Evolutionary conservation across 2,329 filamentous ascomycete species (phyloP), one percentile per base, ranked within the genome.

Genomic region (Tolypocladium ovalisporum): DNA sequence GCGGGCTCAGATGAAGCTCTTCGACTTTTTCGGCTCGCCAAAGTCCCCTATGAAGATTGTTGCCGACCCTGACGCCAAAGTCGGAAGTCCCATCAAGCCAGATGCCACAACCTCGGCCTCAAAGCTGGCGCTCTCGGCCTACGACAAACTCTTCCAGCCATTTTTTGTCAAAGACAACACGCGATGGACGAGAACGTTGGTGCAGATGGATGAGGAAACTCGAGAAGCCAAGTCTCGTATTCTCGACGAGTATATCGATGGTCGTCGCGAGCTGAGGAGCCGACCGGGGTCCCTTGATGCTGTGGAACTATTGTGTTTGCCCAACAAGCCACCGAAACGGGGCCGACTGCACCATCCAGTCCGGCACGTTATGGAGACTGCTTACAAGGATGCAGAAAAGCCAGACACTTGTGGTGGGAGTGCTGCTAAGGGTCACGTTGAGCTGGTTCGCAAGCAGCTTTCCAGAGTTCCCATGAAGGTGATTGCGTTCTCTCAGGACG

Each of bases 151-250:
- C 39, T 97, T 97, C 66, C 81, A 90, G 36, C 85, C 89, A 0
- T 97, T 97, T 70, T 92, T 88, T 61, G 67, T 94, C 52, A 87
- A 90, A 58, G 79, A 85, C 3, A 81, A 90, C 65, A 88, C 90
- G 1, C 81, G 73, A n/a, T 64, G 97, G 56, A 90, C 91, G 0
- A 77, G 79, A 0, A 73, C 77, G 54, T 76, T 75, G 2, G 83
- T 83, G 34, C 69, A 77, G 42, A 77, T 86, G 68, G 85, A 89
- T 62, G 68, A 79, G 1, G 76, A 83, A 59, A 80, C 82, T 0
- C 74, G 77, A 32, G 67, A 75, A n/a, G 73, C 66, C 54, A 85
- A 81, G 68, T 78, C 75, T 34, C 65, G 62, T 22, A 77, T 77
- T 3, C 69, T 86, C 2, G 81, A 85, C 60, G 75, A 80, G 54